These are phyloP conservation scores for Thalassiosira mediterranea DNA, from an alignment of 352 stramenopile species.

Conservation along the genomic window DNA sequence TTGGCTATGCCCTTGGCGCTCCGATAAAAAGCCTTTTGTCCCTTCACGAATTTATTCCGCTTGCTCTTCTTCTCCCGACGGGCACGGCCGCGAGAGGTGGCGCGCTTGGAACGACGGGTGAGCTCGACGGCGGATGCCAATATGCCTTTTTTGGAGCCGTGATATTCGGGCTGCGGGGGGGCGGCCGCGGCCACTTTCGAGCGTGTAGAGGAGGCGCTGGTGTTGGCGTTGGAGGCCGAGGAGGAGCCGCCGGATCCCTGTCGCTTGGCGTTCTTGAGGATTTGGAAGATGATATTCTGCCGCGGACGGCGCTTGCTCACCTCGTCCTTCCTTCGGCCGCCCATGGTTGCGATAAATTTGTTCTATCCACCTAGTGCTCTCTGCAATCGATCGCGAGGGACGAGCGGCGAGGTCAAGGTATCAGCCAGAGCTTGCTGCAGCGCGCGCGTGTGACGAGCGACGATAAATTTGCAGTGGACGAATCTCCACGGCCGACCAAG, in stretches of 20 bases:
- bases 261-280: slow-evolving; percentile 29
- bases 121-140: slow-evolving; percentile 28
- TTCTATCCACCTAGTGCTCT: no score
- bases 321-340: neutral
- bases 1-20: slow-evolving; percentile 58
- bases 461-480: no score
- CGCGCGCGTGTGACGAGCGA: no score
- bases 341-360: slow-evolving; percentile 1
- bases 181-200: neutral
- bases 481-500: no score
- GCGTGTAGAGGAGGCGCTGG: neutral
- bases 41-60: slow-evolving; percentile 23
- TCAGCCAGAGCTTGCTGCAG: no score
- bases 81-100: neutral
- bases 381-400: no score
- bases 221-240: neutral
- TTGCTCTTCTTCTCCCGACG: neutral
- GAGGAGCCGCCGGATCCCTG: slow-evolving; percentile 3
- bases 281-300: slow-evolving; percentile 50
- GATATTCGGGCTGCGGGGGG: neutral
- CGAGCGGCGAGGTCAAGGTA: no score
- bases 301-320: slow-evolving; percentile 43
- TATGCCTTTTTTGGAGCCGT: slow-evolving; percentile 12
- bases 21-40: slow-evolving; percentile 58
- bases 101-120: slow-evolving; percentile 24